Evolutionary conservation across 1,284 basidiomycete genomes (phyloP).

Genomic region (Austroboletus niveus): DNA sequence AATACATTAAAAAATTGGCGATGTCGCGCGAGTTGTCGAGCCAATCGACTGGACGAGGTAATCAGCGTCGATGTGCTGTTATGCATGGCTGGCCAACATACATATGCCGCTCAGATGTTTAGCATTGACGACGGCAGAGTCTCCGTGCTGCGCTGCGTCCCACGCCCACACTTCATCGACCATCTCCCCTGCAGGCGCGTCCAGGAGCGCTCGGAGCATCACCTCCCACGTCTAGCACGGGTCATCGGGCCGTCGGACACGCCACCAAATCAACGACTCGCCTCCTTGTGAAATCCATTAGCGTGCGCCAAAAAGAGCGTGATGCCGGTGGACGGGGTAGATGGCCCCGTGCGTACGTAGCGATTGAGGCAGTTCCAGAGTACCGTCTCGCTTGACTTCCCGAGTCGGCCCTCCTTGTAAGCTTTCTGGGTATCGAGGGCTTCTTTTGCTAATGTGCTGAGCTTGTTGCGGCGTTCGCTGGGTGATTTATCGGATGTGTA

Average conservation of each 20-base stretch:
- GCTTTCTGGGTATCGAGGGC: slow-evolving; percentile 21
- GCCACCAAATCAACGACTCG: slow-evolving; percentile 29
- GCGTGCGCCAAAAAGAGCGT: slow-evolving; percentile 78
- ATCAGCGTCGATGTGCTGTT: not conserved
- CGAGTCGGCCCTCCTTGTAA: slow-evolving; percentile 19
- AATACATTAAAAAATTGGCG: slow-evolving; percentile 52
- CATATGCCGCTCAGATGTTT: slow-evolving; percentile 52
- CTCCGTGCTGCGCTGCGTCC: slow-evolving; percentile 78
- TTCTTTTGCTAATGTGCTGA: slow-evolving; percentile 21
- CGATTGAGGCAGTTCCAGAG: slow-evolving; percentile 60
- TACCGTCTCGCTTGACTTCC: slow-evolving; percentile 36
- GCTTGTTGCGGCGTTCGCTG: slow-evolving; percentile 30
- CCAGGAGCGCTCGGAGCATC: slow-evolving; percentile 48
- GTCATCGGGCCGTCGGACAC: not conserved
- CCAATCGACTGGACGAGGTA: slow-evolving; percentile 56
- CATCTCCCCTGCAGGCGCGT: slow-evolving; percentile 29
- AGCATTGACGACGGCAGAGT: slow-evolving; percentile 66
- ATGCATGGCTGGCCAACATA: slow-evolving; percentile 30
- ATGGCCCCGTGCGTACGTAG: slow-evolving; percentile 39
- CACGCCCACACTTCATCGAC: slow-evolving; percentile 80
- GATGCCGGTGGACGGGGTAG: slow-evolving; percentile 35
- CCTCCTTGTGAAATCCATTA: slow-evolving; percentile 84
- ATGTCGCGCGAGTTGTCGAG: slow-evolving; percentile 44
- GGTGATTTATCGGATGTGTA: slow-evolving; percentile 10
- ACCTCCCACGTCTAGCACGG: slow-evolving; percentile 64